Conservation (phyloP, 768 basidiomycete genomes). For the Mrakia hoshinonis region DNA sequence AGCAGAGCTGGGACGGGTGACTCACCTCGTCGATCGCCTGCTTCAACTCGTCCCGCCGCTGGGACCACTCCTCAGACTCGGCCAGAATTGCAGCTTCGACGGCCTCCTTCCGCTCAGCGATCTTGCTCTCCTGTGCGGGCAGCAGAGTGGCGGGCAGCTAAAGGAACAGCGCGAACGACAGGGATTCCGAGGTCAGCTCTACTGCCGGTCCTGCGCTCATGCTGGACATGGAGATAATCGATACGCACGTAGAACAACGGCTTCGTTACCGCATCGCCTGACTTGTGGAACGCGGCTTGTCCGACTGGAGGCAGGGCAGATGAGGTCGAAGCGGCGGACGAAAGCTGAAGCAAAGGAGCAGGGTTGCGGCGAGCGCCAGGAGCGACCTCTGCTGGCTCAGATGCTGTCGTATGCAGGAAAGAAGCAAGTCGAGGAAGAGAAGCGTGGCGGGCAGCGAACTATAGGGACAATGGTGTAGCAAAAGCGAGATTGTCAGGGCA, state of each 20-base stretch:
- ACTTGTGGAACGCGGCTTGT: not conserved
- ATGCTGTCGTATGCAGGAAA: constrained; percentile 8
- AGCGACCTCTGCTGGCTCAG: not conserved
- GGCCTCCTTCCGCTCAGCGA: not conserved
- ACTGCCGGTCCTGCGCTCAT: not conserved
- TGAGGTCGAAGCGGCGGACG: not conserved
- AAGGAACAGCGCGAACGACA: not conserved
- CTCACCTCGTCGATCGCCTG: constrained; percentile 5
- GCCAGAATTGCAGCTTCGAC: not conserved
- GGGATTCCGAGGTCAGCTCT: not conserved
- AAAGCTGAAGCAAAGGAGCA: not conserved
- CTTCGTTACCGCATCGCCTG: not conserved
- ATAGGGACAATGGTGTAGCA: not conserved
- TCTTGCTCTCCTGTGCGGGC: not conserved
- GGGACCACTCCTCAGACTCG: constrained; percentile 8
- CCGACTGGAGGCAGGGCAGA: not conserved
- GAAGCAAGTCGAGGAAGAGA: constrained; percentile 3
- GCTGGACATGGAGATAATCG: too few species aligned
- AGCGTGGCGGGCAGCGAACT: constrained; percentile 13
- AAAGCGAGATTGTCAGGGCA: not conserved
- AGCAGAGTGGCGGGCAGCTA: not conserved
- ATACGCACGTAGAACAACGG: constrained; percentile 18
- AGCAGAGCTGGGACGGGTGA: not conserved
- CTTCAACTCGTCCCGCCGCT: not conserved
- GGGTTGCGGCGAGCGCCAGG: not conserved